Percentiles rank a stretch among this genome's conserved stretches.
Evolutionary conservation across 108 stramenopile genomes (phyloP).

Genomic region (Fragilariopsis cylindrus): DNA sequence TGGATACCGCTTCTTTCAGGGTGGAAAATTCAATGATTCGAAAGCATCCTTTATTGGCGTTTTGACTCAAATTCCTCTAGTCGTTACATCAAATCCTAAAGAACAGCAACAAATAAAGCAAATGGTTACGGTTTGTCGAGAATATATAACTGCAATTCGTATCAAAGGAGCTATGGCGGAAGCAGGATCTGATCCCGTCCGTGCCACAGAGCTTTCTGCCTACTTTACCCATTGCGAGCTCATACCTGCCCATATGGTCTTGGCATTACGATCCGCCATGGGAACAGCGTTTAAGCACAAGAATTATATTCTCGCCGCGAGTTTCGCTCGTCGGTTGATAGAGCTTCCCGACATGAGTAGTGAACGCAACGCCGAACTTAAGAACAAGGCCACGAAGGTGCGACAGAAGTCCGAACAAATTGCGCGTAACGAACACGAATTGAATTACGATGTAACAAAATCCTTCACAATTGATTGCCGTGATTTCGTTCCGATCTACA

Average conservation of each 20-base stretch:
- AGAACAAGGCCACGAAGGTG: slow-evolving; percentile 94
- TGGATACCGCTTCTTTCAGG: slow-evolving; percentile 93
- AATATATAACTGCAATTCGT: slow-evolving; percentile 97
- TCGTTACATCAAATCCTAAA: slow-evolving; percentile 72
- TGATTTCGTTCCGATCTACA: slow-evolving; percentile 89
- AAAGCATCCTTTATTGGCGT: slow-evolving; percentile 75
- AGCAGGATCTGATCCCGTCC: slow-evolving; percentile 71
- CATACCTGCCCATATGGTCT: slow-evolving; percentile 93
- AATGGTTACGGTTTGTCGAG: slow-evolving; percentile 89
- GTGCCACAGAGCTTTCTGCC: slow-evolving; percentile 95
- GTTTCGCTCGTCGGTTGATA: slow-evolving; percentile 94
- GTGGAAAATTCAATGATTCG: slow-evolving; percentile 94
- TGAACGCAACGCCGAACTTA: slow-evolving; percentile 92
- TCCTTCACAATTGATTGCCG: slow-evolving; percentile 92
- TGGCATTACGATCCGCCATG: slow-evolving; percentile 98
- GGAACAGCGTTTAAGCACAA: slow-evolving; percentile 98
- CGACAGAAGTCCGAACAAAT: slow-evolving; percentile 97
- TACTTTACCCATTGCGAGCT: slow-evolving; percentile 99
- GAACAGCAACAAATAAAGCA: slow-evolving; percentile 95
- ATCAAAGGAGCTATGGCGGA: slow-evolving; percentile 88
- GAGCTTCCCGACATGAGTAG: slow-evolving; percentile 95
- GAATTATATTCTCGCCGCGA: slow-evolving; percentile 95
- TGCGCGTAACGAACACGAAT: slow-evolving; percentile 94
- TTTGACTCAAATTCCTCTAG: slow-evolving; percentile 85
- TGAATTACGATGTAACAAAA: slow-evolving; percentile 97